Conservation (phyloP, 768 basidiomycete genomes). For the Boletus insuetus region DNA sequence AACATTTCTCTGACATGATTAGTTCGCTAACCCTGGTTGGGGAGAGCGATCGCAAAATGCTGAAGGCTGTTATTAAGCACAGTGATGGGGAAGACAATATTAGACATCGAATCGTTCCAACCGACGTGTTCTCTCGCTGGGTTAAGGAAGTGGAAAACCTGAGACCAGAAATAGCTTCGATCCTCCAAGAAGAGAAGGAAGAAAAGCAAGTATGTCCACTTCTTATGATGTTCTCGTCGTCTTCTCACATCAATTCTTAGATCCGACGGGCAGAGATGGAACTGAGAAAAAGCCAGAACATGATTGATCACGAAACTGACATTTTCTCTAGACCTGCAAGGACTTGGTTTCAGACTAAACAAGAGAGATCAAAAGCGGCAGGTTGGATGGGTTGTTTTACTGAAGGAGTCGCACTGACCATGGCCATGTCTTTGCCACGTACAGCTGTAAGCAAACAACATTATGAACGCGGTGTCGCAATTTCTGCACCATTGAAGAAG, state of each 20-base stretch:
- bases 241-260: constrained; percentile 38
- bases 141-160: constrained; percentile 62
- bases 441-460: constrained; percentile 74
- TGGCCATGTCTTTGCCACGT: not conserved
- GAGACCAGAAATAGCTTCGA: constrained; percentile 73
- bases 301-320: constrained; percentile 90
- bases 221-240: not conserved
- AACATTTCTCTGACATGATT: constrained; percentile 7
- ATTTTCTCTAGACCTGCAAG: constrained; percentile 91
- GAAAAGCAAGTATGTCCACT: constrained; percentile 74
- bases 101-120: constrained; percentile 82
- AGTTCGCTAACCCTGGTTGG: constrained; percentile 95
- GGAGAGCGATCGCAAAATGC: constrained; percentile 93
- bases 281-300: constrained; percentile 89
- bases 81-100: constrained; percentile 75
- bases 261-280: constrained; percentile 94
- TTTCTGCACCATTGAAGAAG: constrained; percentile 39
- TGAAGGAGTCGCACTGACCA: constrained; percentile 5
- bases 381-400: constrained; percentile 42
- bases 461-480: constrained; percentile 57
- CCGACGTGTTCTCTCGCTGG: constrained; percentile 73
- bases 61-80: constrained; percentile 93
- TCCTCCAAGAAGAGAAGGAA: constrained; percentile 90
- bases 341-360: constrained; percentile 96
- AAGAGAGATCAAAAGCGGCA: constrained; percentile 79